Percentiles rank a stretch among this genome's conserved stretches.
Evolutionary conservation across 306 rosid species (phyloP).

Genomic region (Cucurbita ficifolia): DNA sequence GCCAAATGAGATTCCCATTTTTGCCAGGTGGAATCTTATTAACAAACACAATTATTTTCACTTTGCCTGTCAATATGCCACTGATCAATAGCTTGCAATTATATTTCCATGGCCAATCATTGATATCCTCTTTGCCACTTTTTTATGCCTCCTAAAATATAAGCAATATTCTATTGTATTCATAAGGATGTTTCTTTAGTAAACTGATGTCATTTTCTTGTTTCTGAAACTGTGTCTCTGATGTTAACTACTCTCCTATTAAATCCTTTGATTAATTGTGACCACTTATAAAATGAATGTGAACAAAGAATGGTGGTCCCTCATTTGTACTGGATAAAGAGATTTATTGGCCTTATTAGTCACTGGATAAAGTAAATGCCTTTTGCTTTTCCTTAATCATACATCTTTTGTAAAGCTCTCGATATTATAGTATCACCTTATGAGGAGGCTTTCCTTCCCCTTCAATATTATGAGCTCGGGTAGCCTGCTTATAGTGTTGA

Average conservation of each 20-base stretch:
- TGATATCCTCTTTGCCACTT: conserved; percentile 20
- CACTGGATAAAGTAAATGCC: conserved; percentile 11
- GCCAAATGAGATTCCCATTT: conserved; percentile 13
- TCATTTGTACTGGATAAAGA: conserved; percentile 16
- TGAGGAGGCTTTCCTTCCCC: conserved; percentile 8
- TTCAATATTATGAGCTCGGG: conserved; percentile 5
- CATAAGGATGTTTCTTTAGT: conserved; percentile 49
- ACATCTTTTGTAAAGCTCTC: conserved; percentile 10
- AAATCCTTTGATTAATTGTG: conserved; percentile 23
- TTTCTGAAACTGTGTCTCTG: conserved; percentile 25
- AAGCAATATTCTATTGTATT: conserved; percentile 32
- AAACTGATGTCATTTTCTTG: conserved; percentile 23
- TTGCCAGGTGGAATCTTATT: conserved; percentile 26
- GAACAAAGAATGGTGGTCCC: conserved; percentile 20
- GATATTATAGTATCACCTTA: not conserved
- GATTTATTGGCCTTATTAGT: conserved; percentile 8
- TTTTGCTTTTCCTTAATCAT: conserved; percentile 12
- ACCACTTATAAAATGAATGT: conserved; percentile 16
- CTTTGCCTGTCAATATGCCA: conserved; percentile 13
- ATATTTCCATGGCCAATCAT: conserved; percentile 26
- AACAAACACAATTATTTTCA: conserved; percentile 13
- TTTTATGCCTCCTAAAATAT: conserved; percentile 40
- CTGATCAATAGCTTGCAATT: conserved; percentile 24
- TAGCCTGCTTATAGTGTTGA: not conserved
- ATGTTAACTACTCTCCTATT: conserved; percentile 31